Conservation (phyloP, 768 basidiomycete genomes). For the Kwoniella mangroviensis region DNA sequence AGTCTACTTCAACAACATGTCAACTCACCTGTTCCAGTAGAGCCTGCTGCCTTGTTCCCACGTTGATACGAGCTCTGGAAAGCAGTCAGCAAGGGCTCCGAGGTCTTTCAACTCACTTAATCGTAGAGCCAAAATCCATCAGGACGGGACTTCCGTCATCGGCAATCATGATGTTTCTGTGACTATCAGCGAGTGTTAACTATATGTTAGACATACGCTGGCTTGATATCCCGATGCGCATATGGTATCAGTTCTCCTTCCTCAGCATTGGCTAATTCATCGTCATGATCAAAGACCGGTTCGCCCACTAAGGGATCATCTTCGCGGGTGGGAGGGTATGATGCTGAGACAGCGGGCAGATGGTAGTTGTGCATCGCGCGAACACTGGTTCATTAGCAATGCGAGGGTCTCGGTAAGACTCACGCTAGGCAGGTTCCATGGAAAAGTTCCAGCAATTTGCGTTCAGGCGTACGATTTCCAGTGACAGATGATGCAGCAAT, state of each 20-base stretch:
- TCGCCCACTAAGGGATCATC: constrained; percentile 71
- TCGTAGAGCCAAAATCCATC: constrained; percentile 96
- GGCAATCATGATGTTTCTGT: constrained; percentile 93
- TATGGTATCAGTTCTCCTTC: constrained; percentile 75
- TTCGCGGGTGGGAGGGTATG: constrained; percentile 60
- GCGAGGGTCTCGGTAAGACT: constrained; percentile 16
- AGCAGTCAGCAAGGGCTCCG: constrained; percentile 7
- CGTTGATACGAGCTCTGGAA: constrained; percentile 69
- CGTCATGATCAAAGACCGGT: constrained; percentile 78
- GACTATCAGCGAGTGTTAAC: not conserved
- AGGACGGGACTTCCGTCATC: constrained; percentile 88
- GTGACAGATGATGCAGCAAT: constrained; percentile 86
- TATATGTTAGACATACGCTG: constrained; percentile 68
- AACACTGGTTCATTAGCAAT: constrained; percentile 58
- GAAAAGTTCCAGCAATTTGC: constrained; percentile 85
- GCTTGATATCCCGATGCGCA: constrained; percentile 95
- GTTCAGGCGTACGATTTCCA: constrained; percentile 80
- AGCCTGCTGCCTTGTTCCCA: constrained; percentile 84
- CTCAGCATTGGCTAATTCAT: constrained; percentile 63
- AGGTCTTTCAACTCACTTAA: constrained; percentile 60
- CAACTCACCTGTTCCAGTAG: constrained; percentile 77
- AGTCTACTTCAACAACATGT: not conserved
- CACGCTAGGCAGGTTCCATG: constrained; percentile 87
- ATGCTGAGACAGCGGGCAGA: constrained; percentile 60
- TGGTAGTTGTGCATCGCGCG: constrained; percentile 92